Evolutionary conservation across 176 grass and related monocot genomes (phyloP).

Genomic region (maize (Zea mays)): Zm-B73-REFERENCE-NAM-5.0 NC_050100.1:68964501-68965000

Average conservation of each 20-base stretch:
- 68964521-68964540: not conserved
- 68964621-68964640: not conserved
- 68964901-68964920: too few relatives aligned
- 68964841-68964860: too few relatives aligned
- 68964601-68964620: slow-evolving; percentile 36
- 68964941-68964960: too few relatives aligned
- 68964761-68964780: not conserved
- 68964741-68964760: not conserved
- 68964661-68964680: not conserved
- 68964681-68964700: not conserved
- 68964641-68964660: not conserved
- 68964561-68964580: slow-evolving; percentile 54
- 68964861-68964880: too few relatives aligned
- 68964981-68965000: too few relatives aligned
- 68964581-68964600: slow-evolving; percentile 13
- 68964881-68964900: too few relatives aligned
- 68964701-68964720: not conserved
- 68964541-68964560: slow-evolving; percentile 50
- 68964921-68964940: too few relatives aligned
- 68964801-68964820: too few relatives aligned
- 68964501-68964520: slow-evolving; percentile 40
- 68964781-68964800: not conserved
- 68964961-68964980: too few relatives aligned
- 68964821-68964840: too few relatives aligned
- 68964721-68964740: not conserved